phyloP scores from a whole-genome alignment of 1,284 basidiomycete genomes.

The Erythrobasidium hasegawianum region DNA sequence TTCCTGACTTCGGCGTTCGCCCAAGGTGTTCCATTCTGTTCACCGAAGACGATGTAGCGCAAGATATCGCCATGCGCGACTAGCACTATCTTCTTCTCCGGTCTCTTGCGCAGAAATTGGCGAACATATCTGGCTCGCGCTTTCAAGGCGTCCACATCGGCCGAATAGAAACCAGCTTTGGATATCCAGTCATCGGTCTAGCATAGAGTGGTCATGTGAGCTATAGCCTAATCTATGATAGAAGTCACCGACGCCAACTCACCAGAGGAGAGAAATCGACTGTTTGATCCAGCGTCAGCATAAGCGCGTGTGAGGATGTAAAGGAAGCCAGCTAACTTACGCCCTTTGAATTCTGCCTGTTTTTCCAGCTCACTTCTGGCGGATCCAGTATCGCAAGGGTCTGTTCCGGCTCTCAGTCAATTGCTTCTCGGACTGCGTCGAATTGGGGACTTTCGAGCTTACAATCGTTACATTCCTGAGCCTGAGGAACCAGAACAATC shows the following conservation, averaged over 20 bases:
- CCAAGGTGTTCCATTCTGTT: constrained; percentile 46
- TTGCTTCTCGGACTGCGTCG: neutral
- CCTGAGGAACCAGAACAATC: constrained; percentile 48
- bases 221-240: neutral
- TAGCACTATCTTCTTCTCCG: constrained; percentile 50
- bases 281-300: neutral
- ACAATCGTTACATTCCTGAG: constrained; percentile 47
- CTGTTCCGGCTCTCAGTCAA: constrained; percentile 3
- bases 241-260: neutral
- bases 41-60: constrained; percentile 47
- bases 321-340: constrained; percentile 35
- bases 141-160: constrained; percentile 40
- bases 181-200: constrained; percentile 47
- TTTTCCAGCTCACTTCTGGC: constrained; percentile 44
- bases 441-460: neutral
- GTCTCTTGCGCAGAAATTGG: constrained; percentile 47
- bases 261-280: constrained; percentile 27
- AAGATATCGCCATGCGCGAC: constrained; percentile 51
- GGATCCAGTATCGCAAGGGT: constrained; percentile 49
- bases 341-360: constrained; percentile 43
- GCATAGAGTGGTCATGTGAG: neutral
- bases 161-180: constrained; percentile 49
- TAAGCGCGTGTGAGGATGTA: neutral
- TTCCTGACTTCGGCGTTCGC: constrained; percentile 48
- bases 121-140: constrained; percentile 45